Conservation (phyloP, 352 stramenopile species). For the Phytophthora ramorum region DNA sequence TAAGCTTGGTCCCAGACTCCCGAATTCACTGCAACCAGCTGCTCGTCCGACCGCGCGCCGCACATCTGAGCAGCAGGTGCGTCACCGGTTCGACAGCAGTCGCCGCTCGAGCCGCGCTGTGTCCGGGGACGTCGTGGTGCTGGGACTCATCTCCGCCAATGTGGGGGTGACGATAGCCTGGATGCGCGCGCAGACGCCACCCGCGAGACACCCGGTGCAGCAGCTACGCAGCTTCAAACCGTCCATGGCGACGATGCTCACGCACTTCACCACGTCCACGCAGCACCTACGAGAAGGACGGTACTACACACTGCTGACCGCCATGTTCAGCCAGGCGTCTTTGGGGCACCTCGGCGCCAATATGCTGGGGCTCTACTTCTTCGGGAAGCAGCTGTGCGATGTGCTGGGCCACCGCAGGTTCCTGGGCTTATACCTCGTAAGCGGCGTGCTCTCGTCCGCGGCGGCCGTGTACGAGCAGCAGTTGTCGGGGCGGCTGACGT, state of each 20-base stretch:
- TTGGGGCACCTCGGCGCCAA: constrained; percentile 69
- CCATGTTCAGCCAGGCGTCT: constrained; percentile 75
- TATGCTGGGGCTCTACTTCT: constrained; percentile 84
- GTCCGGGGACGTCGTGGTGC: constrained; percentile 53
- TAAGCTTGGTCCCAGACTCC: constrained; percentile 5
- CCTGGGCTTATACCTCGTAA: constrained; percentile 76
- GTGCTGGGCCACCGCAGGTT: constrained; percentile 73
- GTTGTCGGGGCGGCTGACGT: constrained; percentile 42
- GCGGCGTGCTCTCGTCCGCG: constrained; percentile 70
- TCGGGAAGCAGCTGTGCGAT: constrained; percentile 73
- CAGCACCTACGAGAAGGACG: constrained; percentile 61
- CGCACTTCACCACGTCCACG: constrained; percentile 79
- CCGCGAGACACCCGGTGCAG: constrained; percentile 37
- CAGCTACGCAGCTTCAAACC: constrained; percentile 32
- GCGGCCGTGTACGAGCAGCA: constrained; percentile 70
- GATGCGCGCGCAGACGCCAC: constrained; percentile 53
- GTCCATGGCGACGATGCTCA: constrained; percentile 64
- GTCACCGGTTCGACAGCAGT: constrained; percentile 31
- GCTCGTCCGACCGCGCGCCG: constrained; percentile 9
- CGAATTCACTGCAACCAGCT: constrained; percentile 17
- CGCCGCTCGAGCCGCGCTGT: constrained; percentile 27
- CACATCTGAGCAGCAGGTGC: constrained; percentile 17
- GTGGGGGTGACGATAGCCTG: constrained; percentile 65
- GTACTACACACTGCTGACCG: constrained; percentile 81
- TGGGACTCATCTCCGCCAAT: constrained; percentile 66